Evolutionary conservation across 352 stramenopile species (phyloP).

Genomic region (Salisapilia sapeloensis): DNA sequence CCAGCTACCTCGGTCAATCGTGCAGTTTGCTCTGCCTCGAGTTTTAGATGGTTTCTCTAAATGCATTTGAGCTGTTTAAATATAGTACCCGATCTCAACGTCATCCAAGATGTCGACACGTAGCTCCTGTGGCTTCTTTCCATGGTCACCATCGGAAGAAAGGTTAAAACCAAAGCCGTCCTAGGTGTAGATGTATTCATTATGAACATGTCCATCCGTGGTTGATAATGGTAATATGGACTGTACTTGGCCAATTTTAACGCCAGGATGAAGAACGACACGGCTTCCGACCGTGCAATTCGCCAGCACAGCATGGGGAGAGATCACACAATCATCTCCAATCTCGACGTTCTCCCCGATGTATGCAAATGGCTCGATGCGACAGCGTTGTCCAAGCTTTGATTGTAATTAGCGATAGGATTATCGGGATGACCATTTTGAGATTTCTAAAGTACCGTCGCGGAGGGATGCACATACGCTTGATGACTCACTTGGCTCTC

Average conservation of each 20-base stretch:
- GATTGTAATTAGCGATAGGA: neutral
- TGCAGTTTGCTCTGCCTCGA: slow-evolving; percentile 35
- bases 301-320: slow-evolving; percentile 34
- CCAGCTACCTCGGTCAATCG: slow-evolving; percentile 76
- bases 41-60: too few species aligned
- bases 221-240: neutral
- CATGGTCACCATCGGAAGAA: slow-evolving; percentile 27
- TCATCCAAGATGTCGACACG: slow-evolving; percentile 60
- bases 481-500: too few species aligned
- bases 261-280: slow-evolving; percentile 56
- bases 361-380: slow-evolving; percentile 31
- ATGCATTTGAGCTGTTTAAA: too few species aligned
- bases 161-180: slow-evolving; percentile 75
- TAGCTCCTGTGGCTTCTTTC: slow-evolving; percentile 70
- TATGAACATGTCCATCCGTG: too few species aligned
- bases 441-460: slow-evolving; percentile 5
- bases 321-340: slow-evolving; percentile 25
- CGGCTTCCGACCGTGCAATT: slow-evolving; percentile 46
- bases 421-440: neutral
- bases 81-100: slow-evolving; percentile 64
- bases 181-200: too few species aligned
- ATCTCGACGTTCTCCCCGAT: slow-evolving; percentile 42
- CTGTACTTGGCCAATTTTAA: slow-evolving; percentile 39
- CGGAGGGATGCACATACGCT: slow-evolving; percentile 8
- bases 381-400: slow-evolving; percentile 41